phyloP scores from a whole-genome alignment of 306 rosid genomes.

The Arachis stenosperma region DNA sequence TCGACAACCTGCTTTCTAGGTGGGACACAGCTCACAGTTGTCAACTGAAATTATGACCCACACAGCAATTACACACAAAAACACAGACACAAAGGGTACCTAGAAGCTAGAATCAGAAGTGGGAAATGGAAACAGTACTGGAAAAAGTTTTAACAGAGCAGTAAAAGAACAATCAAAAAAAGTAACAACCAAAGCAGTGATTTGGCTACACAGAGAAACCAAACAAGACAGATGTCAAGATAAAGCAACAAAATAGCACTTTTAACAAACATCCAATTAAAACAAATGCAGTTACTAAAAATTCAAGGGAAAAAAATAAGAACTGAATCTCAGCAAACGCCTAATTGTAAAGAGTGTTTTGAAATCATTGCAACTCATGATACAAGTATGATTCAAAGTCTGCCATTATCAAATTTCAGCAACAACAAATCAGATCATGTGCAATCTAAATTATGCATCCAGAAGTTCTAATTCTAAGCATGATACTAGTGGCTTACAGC shows the following conservation, averaged over 20 bases:
- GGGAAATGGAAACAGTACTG: background rate
- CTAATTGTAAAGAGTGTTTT: background rate
- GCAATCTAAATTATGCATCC: too few relatives aligned
- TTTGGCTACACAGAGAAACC: background rate
- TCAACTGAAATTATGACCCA: background rate
- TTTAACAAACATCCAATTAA: background rate
- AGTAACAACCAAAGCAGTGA: background rate
- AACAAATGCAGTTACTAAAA: background rate
- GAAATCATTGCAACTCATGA: background rate
- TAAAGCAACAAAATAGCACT: background rate
- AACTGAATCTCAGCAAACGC: background rate
- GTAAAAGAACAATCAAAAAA: background rate
- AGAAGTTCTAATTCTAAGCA: background rate
- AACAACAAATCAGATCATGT: background rate
- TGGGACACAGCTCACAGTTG: background rate
- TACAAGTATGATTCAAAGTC: background rate
- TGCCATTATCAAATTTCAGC: background rate
- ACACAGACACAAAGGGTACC: background rate
- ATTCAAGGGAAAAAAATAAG: background rate
- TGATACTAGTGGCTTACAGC: background rate
- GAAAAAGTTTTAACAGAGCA: background rate
- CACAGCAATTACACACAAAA: too few relatives aligned
- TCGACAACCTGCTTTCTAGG: conserved; percentile 4
- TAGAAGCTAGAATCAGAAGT: background rate
- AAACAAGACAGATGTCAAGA: background rate